Base-by-base conservation (phyloP, 257 asterid genomes). In the Nicotiana otophora region DNA sequence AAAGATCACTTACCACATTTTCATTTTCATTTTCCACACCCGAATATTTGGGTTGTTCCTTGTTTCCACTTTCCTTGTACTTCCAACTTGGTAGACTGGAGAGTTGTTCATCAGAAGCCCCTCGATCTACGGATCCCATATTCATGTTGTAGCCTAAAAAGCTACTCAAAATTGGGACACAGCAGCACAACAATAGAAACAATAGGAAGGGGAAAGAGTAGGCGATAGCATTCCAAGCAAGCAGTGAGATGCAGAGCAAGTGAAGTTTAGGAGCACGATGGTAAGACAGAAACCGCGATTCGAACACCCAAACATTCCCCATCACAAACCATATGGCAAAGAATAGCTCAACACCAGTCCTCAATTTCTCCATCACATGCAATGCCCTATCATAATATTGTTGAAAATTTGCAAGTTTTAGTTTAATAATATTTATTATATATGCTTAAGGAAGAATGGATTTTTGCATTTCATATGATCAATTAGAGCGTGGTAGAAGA, bases 251-350 rank as follows among this genome's bases (percentile, higher is more conserved):
- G 89, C 99, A 96, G 74, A 96, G 93, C 84, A 94, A 39, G n/a
- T 94, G 98, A 69, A 96, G 98, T 39, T 90, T 96, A 5, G 97
- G 97, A 14, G 98, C 91, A 1, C 86, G 91, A 14, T 66, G 84
- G 9, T 87, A 94, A 4, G 98, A 92, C 3, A 94, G 90, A 17
- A 93, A 89, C 0, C 99, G 95, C 4, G 98, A 82, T 82, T 93
- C 98, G 39, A 96, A 96, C 30, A 94, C 91, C 99, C 99, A 96
- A 34, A 93, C 94, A 5, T 96, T 96, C 1, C 99, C 99, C 94
- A 94, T 91, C 83, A 96, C 99, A 33, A 96, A 94, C 99, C 99
- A 96, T 88, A 96, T 92, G 5, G 98, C 99, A 26, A 92, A 94
- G 80, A 93, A 79, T 39, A 96, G 89, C 87, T 96, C 98, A 0